Base-by-base conservation (phyloP, 345 rosid genomes). In the Mallotus nudiflorus region DNA sequence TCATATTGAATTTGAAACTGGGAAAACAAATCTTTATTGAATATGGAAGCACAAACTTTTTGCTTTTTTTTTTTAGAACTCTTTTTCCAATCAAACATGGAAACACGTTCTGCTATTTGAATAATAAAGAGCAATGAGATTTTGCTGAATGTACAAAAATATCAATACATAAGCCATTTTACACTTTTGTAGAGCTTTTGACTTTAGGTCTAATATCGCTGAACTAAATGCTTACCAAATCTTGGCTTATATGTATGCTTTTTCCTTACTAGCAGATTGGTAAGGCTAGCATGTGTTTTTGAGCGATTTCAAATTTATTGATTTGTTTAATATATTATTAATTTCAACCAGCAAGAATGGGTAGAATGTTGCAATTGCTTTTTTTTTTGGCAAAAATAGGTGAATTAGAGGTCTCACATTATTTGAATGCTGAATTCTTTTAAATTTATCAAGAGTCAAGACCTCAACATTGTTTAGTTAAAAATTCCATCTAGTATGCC, bases 391-490 rank as follows among this genome's bases (percentile, higher is more conserved):
- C 62, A 39, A 20, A n/a, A 54, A 53, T 16, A 4, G 50, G 4
- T 39, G 39, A 52, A 39, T 3, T 15, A 58, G 6, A 44, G 33
- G 28, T 60, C 22, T 70, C 63, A 10, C 13, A 33, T 42, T 61
- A 22, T 45, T 42, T 52, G 49, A 9, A n/a, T 25, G 8, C 50
- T 74, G 74, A 54, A 49, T 51, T 51, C 52, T n/a, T 51, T 12
- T 46, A 53, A 42, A 18, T 50, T 71, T 48, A 20, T 67, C n/a
- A n/a, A n/a, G n/a, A n/a, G n/a, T n/a, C 39, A 31, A 16, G 11
- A 53, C 35, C 59, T 72, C 50, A 45, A 61, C n/a, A 20, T 45
- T 72, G 1, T 61, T 50, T 52, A 22, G 22, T 20, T 39, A 16
- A 53, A 33, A 13, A 48, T n/a, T 65, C 48, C 55, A 19, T 63